Base-by-base conservation (phyloP, 2,329 filamentous ascomycete species). In the Didymella segeticola region DNA sequence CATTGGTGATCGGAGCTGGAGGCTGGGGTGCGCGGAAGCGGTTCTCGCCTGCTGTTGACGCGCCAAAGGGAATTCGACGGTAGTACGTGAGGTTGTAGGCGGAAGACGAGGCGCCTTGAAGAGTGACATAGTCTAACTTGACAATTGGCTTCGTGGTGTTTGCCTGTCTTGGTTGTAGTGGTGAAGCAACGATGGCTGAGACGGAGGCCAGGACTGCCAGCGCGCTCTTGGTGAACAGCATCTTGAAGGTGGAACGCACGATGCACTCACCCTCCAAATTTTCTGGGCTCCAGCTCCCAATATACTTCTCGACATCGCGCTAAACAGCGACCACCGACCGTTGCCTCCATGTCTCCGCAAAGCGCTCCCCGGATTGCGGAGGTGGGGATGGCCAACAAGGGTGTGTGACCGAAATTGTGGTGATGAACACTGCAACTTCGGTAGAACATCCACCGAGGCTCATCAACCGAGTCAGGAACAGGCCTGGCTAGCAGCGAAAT, bases 1-100 rank as follows among this genome's bases (percentile, higher is more conserved):
- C 79, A 70, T 80, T 76, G 3, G 68, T 73, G 47, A 85, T 75
- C 1, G 69, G 71, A 0, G 71, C 20, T 1, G 83, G 83, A 6
- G 83, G 83, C 58, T 88, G 85, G 2, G 85, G 85, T 0, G 79
- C 83, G 46, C 84, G 80, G 64, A 87, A 88, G 5, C 85, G 80
- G 62, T 86, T 86, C 39, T 77, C 64, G 1, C 83, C 83, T 11
- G 78, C 72, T 12, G 85, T 84, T 1, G 85, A 82, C 11, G 83
- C 82, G 5, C 82, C 84, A 61, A 83, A 88, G 14, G 85, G 85
- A 42, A 87, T 85, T 61, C 82, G 85, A 56, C 80, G 81, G 72
- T 79, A 87, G 70, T 85, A 84, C 22, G 79, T 82, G 34, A 86
- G 79, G 62, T 86, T 84, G 63, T 86, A 85, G 2, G 67, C 61